A percentile compares a stretch with the other conserved stretches of the same genome.
Evolutionary conservation across 345 rosid species (phyloP).

Genomic region (Raphanus raphanistrum): DNA sequence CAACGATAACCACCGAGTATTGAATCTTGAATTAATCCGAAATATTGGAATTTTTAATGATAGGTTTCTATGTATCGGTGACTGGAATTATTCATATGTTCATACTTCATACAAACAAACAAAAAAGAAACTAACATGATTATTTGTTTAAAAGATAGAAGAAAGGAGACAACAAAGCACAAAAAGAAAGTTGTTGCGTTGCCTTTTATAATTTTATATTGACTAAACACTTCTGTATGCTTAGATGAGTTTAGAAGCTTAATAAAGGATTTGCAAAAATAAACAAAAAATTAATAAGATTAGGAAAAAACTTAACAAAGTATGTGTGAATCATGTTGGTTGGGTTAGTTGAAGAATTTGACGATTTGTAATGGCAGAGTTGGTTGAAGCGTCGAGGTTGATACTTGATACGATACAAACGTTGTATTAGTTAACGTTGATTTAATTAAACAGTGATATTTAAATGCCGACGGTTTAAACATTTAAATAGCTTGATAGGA

Average conservation of each 20-base stretch:
- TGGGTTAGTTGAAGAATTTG: constrained; percentile 18
- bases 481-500: background rate
- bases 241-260: constrained; percentile 6
- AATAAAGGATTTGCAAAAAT: background rate
- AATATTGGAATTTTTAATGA: background rate
- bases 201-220: constrained; percentile 13
- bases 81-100: background rate
- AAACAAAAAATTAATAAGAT: background rate
- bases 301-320: background rate
- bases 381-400: constrained; percentile 35
- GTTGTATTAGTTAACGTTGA: constrained; percentile 29
- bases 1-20: constrained; percentile 28
- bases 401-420: constrained; percentile 34
- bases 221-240: constrained; percentile 22
- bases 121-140: background rate
- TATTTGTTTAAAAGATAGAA: constrained; percentile 6
- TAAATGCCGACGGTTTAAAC: constrained; percentile 28
- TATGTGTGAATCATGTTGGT: constrained; percentile 13
- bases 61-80: background rate
- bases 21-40: constrained; percentile 8
- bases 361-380: constrained; percentile 27
- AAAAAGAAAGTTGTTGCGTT: constrained; percentile 22
- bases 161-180: constrained; percentile 26
- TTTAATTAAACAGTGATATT: constrained; percentile 16
- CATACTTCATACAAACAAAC: background rate